These are phyloP conservation scores for Nymphaea thermarum DNA, from an alignment of 164 flowering plant species.

Conservation along the genomic window DNA sequence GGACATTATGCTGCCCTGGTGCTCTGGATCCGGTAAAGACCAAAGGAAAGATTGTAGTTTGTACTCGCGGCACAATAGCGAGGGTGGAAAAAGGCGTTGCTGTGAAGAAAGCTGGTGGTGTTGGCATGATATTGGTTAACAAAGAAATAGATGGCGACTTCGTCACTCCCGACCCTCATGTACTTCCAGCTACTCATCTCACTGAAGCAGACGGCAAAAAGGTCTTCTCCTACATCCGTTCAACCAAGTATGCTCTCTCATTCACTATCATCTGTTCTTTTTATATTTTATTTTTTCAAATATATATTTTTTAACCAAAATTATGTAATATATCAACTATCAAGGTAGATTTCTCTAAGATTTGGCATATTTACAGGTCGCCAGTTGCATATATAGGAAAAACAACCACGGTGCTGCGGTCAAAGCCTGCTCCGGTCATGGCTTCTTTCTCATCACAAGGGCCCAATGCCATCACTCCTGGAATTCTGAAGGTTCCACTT, in stretches of 20 bases:
- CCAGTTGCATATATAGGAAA: slow-evolving; percentile 35
- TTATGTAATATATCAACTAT: too few species aligned
- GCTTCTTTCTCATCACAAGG: slow-evolving; percentile 64
- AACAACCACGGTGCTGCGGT: slow-evolving; percentile 21
- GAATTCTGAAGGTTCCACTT: slow-evolving; percentile 22
- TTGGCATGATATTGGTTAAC: slow-evolving; percentile 44
- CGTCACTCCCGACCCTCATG: slow-evolving; percentile 28
- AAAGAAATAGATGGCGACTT: slow-evolving; percentile 23
- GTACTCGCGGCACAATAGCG: slow-evolving; percentile 30
- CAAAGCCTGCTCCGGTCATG: slow-evolving; percentile 57
- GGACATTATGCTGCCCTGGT: slow-evolving; percentile 18
- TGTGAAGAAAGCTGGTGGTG: slow-evolving; percentile 31
- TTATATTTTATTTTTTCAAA: too few species aligned
- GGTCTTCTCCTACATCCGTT: slow-evolving; percentile 33
- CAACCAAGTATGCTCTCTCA: slow-evolving; percentile 22
- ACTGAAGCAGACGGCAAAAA: slow-evolving; percentile 22
- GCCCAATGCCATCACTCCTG: slow-evolving; percentile 44
- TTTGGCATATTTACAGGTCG: slow-evolving; percentile 12
- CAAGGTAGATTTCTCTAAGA: too few species aligned
- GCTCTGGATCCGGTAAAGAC: slow-evolving; percentile 38
- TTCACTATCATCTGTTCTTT: background rate
- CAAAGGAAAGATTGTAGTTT: slow-evolving; percentile 49
- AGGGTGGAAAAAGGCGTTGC: slow-evolving; percentile 40
- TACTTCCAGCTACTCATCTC: slow-evolving; percentile 42
- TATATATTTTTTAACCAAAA: too few species aligned